Percentiles rank a stretch among this genome's conserved stretches.
Conservation (phyloP, 2,329 filamentous ascomycete species). For the Diatrype stigma region DNA sequence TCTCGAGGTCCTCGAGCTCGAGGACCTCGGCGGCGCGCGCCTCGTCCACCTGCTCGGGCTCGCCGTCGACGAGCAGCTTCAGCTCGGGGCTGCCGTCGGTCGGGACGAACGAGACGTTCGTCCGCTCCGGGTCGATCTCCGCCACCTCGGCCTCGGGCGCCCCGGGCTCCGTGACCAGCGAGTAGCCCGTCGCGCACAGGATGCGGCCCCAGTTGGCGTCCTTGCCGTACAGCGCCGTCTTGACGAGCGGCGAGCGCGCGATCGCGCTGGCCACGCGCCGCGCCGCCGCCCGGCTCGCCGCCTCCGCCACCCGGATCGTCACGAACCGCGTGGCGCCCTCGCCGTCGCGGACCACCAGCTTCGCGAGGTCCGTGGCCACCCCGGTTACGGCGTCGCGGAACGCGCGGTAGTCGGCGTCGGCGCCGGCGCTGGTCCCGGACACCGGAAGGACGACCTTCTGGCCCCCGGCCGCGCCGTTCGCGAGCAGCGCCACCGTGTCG, state of each 20-base stretch:
- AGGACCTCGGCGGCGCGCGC: conserved; percentile 71
- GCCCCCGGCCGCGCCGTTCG: conserved; percentile 87
- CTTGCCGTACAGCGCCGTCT: conserved; percentile 93
- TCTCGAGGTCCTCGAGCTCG: conserved; percentile 73
- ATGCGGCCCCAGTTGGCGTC: conserved; percentile 99
- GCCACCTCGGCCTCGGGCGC: conserved; percentile 54
- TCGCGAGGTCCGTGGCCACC: conserved; percentile 80
- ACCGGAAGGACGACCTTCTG: conserved; percentile 51
- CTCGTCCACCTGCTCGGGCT: conserved; percentile 78
- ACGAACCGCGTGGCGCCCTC: conserved; percentile 99
- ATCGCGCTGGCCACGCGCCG: conserved; percentile 82
- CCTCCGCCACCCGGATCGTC: conserved; percentile 78
- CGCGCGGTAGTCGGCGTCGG: conserved; percentile 70
- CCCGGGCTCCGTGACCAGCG: conserved; percentile 56
- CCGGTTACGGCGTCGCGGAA: conserved; percentile 68
- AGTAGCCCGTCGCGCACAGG: conserved; percentile 87
- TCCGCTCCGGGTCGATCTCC: conserved; percentile 61
- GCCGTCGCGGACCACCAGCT: conserved; percentile 91
- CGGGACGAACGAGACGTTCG: conserved; percentile 75
- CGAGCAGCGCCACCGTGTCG: conserved; percentile 90
- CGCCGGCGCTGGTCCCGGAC: too few relatives aligned
- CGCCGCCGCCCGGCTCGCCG: conserved; percentile 64
- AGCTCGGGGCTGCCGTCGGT: conserved; percentile 72
- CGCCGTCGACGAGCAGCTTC: conserved; percentile 72
- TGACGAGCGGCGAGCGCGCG: conserved; percentile 87